phyloP scores from a whole-genome alignment of 225 moss, liverwort and hornwort genomes.

The Bryum argenteum region DNA sequence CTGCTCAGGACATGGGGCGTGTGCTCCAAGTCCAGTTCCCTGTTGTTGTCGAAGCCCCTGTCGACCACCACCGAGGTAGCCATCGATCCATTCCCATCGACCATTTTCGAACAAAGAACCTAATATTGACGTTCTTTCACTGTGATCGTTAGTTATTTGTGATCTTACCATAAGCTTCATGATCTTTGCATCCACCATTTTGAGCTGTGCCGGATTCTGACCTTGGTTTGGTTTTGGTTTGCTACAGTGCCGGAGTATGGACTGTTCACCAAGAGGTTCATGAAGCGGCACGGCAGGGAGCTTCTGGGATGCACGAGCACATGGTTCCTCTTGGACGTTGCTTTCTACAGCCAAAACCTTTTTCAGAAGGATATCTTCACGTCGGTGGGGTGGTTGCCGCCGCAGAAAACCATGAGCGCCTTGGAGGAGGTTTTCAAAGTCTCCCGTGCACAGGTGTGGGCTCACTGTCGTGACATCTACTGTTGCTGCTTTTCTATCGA shows the following conservation, averaged over 20 bases:
- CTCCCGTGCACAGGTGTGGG: slow-evolving; percentile 15
- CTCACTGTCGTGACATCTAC: no score
- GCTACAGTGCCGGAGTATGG: slow-evolving; percentile 18
- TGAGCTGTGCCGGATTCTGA: no score
- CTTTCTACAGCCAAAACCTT: background rate
- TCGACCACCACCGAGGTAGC: slow-evolving; percentile 34
- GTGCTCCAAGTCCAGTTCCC: slow-evolving; percentile 33
- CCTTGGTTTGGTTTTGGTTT: no score
- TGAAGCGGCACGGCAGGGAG: slow-evolving; percentile 36
- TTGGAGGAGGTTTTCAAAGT: slow-evolving; percentile 40
- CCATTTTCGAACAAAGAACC: no score
- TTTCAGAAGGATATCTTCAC: slow-evolving; percentile 57
- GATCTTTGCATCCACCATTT: no score
- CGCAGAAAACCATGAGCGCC: slow-evolving; percentile 35
- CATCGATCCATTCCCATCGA: no score
- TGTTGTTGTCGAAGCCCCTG: slow-evolving; percentile 10
- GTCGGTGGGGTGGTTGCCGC: slow-evolving; percentile 49
- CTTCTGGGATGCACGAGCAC: slow-evolving; percentile 34
- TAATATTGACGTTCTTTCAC: no score
- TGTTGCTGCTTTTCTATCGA: no score
- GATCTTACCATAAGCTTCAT: no score
- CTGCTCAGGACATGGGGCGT: slow-evolving; percentile 40
- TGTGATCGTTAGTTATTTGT: no score
- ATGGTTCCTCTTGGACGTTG: slow-evolving; percentile 11
- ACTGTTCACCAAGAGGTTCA: slow-evolving; percentile 34